Base-by-base conservation (phyloP, 1,284 basidiomycete species). In the Cryptococcus wingfieldii region DNA sequence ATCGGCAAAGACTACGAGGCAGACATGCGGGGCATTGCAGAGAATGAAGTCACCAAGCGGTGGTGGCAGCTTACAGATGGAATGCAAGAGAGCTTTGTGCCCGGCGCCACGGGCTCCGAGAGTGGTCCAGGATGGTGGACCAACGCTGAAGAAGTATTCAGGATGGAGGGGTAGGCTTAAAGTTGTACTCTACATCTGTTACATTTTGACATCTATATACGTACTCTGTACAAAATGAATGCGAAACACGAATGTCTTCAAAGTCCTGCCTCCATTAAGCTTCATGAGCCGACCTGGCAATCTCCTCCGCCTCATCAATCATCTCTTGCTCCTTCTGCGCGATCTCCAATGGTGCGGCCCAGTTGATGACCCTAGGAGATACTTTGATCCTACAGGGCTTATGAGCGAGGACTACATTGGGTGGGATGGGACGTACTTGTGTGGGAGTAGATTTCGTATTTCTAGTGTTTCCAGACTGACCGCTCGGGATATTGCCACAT, bases 31-130 rank as follows among this genome's bases (percentile, higher is more conserved):
- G 79, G 74, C 31, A 81, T 88, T 38, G 83, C 80, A 6, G 80
- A 83, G 27, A 86, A 88, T 68, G 79, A 82, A 38, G 83, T 84
- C 67, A 89, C 87, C 18, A 80, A 81, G 67, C 71, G 80, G 54
- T 90, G 88, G 88, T 90, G 88, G 88, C 77, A 80, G 66, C 56
- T 78, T 63, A 77, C 87, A 0, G 88, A 89, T 70, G 78, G 72
- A 4, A 87, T 89, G 87, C 88, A 90, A 73, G 84, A 86, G 75
- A 86, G 83, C 65, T 83, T 89, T 44, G 80, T 85, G 9, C 79
- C 82, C 2, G 86, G 83, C 18, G 87, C 88, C 2, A 80, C 78
- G 1, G 87, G 87, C 7, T 88, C 86, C 60, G 86, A 82, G 9
- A 81, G 80, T 8, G 76, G 84, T 9, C 83, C 84, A 0, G 76